Evolutionary conservation across 2,329 filamentous ascomycete genomes (phyloP).

Genomic region (Arthrobotrys sinensis): DNA sequence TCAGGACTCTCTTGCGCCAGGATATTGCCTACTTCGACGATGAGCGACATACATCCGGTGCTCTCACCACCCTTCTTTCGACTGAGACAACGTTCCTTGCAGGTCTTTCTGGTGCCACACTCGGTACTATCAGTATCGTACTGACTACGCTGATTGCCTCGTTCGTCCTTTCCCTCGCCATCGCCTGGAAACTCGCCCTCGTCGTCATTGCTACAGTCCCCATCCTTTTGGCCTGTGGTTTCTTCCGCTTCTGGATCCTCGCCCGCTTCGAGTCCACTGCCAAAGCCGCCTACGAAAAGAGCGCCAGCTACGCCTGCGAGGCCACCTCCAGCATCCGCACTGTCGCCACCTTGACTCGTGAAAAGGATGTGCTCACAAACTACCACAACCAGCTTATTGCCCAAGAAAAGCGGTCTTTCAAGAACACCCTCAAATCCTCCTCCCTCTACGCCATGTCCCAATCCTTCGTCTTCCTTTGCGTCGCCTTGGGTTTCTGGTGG

Average conservation of each 20-base stretch:
- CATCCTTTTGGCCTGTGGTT: slow-evolving; percentile 83
- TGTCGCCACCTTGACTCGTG: slow-evolving; percentile 89
- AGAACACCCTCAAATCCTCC: slow-evolving; percentile 82
- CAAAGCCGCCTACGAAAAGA: slow-evolving; percentile 83
- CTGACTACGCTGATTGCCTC: slow-evolving; percentile 83
- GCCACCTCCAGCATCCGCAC: slow-evolving; percentile 94
- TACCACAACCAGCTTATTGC: slow-evolving; percentile 78
- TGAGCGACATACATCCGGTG: slow-evolving; percentile 89
- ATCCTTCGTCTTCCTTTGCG: slow-evolving; percentile 84
- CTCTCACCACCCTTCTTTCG: slow-evolving; percentile 88
- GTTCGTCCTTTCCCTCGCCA: slow-evolving; percentile 78
- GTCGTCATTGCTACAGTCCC: slow-evolving; percentile 86
- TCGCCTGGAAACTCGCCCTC: slow-evolving; percentile 90
- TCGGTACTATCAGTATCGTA: slow-evolving; percentile 88
- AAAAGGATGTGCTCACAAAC: slow-evolving; percentile 81
- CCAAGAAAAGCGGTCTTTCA: slow-evolving; percentile 79
- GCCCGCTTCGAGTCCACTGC: slow-evolving; percentile 83
- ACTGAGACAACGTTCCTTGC: slow-evolving; percentile 91
- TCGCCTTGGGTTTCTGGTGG: slow-evolving; percentile 94
- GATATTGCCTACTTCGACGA: slow-evolving; percentile 93
- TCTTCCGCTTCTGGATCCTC: slow-evolving; percentile 87
- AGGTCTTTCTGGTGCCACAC: slow-evolving; percentile 86
- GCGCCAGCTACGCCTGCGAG: slow-evolving; percentile 90
- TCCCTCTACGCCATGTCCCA: slow-evolving; percentile 86
- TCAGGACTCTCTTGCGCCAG: slow-evolving; percentile 89